Base-by-base conservation (phyloP, 192 early-diverging fungal genomes). In the Mortierella claussenii region DNA sequence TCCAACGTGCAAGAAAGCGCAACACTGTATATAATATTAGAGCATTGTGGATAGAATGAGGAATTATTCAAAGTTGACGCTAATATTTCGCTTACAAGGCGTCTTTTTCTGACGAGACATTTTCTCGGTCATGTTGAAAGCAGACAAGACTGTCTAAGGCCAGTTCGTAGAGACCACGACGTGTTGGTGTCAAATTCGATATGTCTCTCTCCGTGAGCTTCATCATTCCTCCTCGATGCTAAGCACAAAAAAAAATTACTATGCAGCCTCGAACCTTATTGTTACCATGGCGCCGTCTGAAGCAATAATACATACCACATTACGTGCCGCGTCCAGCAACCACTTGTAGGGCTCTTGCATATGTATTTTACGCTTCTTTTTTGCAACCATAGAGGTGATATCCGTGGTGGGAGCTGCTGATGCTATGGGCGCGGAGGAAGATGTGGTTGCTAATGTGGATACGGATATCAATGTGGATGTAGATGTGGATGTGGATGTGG, bases 161-260 rank as follows among this genome's bases (percentile, higher is more conserved):
- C 23, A 50, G 48, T 27, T 27, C 6, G 15, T 27, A 50, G 23
- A 50, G 24, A 21, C 48, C 48, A 21, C 26, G 26, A 21, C 48
- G 20, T 50, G 48, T 50, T 27, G 48, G 24, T 6, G 48, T 50
- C 20, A 50, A 27, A 50, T 50, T 50, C 15, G 48, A 50, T 27
- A 50, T 23, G 24, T 50, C 48, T 27, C 24, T 50, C 48, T 50
- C 48, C 48, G 5, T 15, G 23, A 27, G 2, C 20, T 50, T 28
- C 48, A 50, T 50, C 48, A 50, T 27, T 27, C 26, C 48, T 4
- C 48, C 48, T 50, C 48, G 48, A 50, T 23, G 48, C 48, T 50
- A 27, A 27, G 5, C 15, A 27, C 24, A 50, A 50, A 28, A 50
- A 50, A 27, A 50, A 50, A 15, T 50, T 28, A 50, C 3, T 50